Conservation (phyloP, 306 rosid species). For the Casuarina cunninghamiana region DNA sequence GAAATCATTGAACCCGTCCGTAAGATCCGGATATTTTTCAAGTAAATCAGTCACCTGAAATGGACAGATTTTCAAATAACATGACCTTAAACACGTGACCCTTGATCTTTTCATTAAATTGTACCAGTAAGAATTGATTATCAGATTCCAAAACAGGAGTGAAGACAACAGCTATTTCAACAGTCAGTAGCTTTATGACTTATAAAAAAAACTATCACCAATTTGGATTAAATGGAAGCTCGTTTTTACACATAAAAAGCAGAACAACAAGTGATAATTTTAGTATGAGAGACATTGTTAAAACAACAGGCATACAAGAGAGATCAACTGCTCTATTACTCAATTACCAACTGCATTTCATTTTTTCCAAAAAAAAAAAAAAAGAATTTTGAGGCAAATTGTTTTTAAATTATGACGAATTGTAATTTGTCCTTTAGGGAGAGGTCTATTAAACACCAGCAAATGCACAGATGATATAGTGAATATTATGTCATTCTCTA, state of each 20-base stretch:
- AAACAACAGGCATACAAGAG: neutral
- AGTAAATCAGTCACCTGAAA: conserved; percentile 85
- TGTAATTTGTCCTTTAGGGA: neutral
- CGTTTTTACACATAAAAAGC: neutral
- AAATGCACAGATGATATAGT: neutral
- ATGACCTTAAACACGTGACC: conserved; percentile 11
- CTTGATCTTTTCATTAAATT: conserved; percentile 10
- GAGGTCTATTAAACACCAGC: neutral
- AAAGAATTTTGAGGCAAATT: neutral
- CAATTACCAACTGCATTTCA: neutral
- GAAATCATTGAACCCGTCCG: conserved; percentile 89
- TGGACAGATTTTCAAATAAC: conserved; percentile 24
- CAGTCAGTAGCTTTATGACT: conserved; percentile 4
- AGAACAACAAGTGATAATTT: neutral
- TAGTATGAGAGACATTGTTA: neutral
- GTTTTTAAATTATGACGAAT: neutral
- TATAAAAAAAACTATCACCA: neutral
- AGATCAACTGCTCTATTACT: neutral
- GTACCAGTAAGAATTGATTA: neutral
- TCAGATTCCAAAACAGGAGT: neutral
- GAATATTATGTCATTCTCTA: neutral
- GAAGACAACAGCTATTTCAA: neutral
- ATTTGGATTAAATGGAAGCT: neutral
- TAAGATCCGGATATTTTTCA: conserved; percentile 88
- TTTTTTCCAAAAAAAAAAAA: neutral